phyloP scores from a whole-genome alignment of 2,329 filamentous ascomycete species.

The Fusarium papillatum region DNA sequence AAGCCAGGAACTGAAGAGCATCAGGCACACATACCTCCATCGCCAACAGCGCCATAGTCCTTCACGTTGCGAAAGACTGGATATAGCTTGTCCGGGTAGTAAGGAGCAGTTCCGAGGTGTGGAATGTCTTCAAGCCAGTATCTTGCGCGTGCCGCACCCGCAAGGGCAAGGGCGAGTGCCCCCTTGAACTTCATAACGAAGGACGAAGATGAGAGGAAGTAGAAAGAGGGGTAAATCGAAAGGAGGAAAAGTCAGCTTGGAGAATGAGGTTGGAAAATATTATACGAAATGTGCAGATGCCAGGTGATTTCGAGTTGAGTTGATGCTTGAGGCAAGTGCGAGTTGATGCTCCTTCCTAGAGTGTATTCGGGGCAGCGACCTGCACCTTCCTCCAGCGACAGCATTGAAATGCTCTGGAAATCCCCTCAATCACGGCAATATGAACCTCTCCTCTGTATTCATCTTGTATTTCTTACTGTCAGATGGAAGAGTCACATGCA shows the following conservation, averaged over 20 bases:
- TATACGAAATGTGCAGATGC: background rate
- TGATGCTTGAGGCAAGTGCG: constrained; percentile 9
- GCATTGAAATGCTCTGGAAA: background rate
- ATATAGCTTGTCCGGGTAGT: constrained; percentile 45
- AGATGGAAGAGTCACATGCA: constrained; percentile 1
- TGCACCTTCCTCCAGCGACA: constrained; percentile 6
- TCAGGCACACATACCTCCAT: constrained; percentile 39
- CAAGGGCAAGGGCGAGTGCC: constrained; percentile 24
- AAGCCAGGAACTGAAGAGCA: background rate
- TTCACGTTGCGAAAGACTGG: constrained; percentile 49
- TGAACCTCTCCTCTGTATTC: background rate
- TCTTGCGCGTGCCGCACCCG: constrained; percentile 17
- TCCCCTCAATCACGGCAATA: background rate
- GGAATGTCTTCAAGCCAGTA: constrained; percentile 48
- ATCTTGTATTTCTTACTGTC: background rate
- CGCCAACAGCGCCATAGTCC: constrained; percentile 47
- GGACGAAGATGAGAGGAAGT: background rate
- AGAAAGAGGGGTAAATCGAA: background rate
- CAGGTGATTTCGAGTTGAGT: background rate
- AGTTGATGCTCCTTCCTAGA: background rate
- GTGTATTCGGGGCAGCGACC: background rate
- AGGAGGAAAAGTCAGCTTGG: background rate
- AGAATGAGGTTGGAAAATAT: background rate
- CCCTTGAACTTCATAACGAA: constrained; percentile 33
- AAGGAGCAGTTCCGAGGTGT: constrained; percentile 45